A percentile compares a stretch with the other conserved stretches of the same genome.
phyloP scores from a whole-genome alignment of 306 rosid genomes.

The Cotoneaster glaucophyllus region DNA sequence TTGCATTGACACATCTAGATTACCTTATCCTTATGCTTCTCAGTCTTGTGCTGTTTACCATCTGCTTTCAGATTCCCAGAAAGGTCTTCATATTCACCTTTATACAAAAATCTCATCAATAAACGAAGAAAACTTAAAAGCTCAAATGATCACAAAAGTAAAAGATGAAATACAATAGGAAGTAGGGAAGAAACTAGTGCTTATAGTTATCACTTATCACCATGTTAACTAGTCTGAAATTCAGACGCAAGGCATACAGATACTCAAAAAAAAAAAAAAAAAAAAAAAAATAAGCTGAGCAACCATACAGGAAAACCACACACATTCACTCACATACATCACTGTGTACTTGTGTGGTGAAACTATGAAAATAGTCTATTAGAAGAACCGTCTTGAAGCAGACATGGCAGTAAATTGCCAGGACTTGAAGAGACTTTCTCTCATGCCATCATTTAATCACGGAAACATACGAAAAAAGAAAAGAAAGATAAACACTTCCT shows the following conservation, averaged over 20 bases:
- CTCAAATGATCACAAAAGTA: not conserved
- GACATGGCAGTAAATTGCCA: too few relatives aligned
- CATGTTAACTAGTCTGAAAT: not conserved
- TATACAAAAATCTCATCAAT: conserved; percentile 7
- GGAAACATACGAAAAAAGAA: too few relatives aligned
- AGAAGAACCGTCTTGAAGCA: too few relatives aligned
- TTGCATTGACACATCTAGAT: conserved; percentile 14
- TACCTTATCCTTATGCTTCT: conserved; percentile 41
- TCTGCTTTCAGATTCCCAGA: conserved; percentile 35
- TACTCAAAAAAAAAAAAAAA: not conserved
- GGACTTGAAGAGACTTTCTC: too few relatives aligned
- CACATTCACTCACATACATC: not conserved
- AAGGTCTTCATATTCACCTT: conserved; percentile 34
- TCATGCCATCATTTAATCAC: too few relatives aligned
- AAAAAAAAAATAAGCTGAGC: too few relatives aligned
- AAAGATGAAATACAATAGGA: not conserved
- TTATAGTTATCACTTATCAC: not conserved
- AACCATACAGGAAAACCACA: not conserved
- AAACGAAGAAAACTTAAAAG: conserved; percentile 4
- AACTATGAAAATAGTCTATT: not conserved
- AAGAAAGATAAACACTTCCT: too few relatives aligned
- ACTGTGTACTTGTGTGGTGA: not conserved
- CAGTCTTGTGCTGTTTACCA: conserved; percentile 38
- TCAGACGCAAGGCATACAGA: not conserved
- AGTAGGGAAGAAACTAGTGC: not conserved